phyloP scores from a whole-genome alignment of 176 grass and related monocot genomes.

The Carex kokanica region DNA sequence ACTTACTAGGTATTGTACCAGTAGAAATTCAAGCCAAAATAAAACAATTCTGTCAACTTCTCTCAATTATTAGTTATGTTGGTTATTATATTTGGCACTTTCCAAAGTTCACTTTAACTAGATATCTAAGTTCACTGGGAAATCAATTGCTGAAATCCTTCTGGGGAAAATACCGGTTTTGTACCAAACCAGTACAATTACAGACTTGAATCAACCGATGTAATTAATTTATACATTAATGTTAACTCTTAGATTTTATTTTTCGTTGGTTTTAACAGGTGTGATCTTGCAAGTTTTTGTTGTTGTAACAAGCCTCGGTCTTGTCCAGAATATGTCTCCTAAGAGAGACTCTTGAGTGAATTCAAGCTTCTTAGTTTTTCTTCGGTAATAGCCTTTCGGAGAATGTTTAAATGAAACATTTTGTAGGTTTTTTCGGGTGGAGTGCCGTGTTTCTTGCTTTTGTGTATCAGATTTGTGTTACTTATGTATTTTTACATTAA shows the following conservation, averaged over 20 bases:
- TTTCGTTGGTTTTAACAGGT: slow-evolving; percentile 38
- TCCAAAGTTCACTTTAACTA: not conserved
- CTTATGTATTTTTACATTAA: not conserved
- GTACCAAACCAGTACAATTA: not conserved
- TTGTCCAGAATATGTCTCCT: slow-evolving; percentile 86
- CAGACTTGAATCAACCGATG: not conserved
- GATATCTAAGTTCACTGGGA: not conserved
- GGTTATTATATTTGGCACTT: slow-evolving; percentile 3
- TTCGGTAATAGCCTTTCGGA: not conserved
- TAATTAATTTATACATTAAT: not conserved
- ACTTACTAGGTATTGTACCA: not conserved
- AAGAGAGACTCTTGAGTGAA: slow-evolving; percentile 56
- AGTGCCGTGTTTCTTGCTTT: not conserved
- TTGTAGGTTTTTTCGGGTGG: not conserved
- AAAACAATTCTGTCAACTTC: not conserved
- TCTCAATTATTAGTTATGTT: not conserved
- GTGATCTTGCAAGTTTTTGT: slow-evolving; percentile 59
- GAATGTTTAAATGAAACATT: not conserved
- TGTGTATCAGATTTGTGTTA: not conserved
- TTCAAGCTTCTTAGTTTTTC: not conserved
- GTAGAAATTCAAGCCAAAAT: not conserved
- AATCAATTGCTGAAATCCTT: not conserved
- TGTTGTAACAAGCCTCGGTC: slow-evolving; percentile 54
- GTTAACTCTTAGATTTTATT: not conserved
- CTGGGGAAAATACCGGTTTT: not conserved